Base-by-base conservation (phyloP, 2,329 filamentous ascomycete species). In the Colletotrichum cereale region DNA sequence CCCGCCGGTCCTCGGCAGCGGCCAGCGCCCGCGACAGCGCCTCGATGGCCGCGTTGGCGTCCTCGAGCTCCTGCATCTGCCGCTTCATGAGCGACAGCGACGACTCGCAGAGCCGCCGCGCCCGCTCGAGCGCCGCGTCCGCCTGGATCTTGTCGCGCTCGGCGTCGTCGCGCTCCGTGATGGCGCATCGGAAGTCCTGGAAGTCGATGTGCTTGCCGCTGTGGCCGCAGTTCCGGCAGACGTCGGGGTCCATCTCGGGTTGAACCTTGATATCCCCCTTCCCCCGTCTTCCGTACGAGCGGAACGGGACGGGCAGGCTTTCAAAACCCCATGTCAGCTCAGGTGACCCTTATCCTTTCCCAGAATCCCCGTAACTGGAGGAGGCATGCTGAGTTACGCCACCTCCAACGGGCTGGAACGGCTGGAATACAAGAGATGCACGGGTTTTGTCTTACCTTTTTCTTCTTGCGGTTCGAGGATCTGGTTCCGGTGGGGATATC, bases 51-150 rank as follows among this genome's bases (percentile, higher is more conserved):
- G 42, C 53, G 58, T 71, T 71, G 58, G 65, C 65, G 58, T 71
- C 64, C 64, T 71, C 68, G 58, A 71, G 58, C 65, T 71, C 68
- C 57, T 68, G 64, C 65, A 71, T 71, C 38, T 71, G 68, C n/a
- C 68, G 57, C 68, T 68, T 71, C 68, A 68, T 68, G 34, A 71
- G 65, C 2, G 42, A 10, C 14, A 71, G 42, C n/a, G 68, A 71
- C n/a, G 64, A 36, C 29, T 71, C 68, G 65, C 68, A 71, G 7
- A 71, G 57, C 50, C 52, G 50, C 12, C 68, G 68, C 42, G 68
- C 68, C 47, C 68, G 68, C 24, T 57, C 64, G 29, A 71, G 65
- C 5, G 64, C 68, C 3, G 68, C 68, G 52, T 71, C 68, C n/a
- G 68, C 68, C 64, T 71, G 68, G 0, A 71, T 36, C 38, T 71